Percentiles rank a stretch among this genome's conserved stretches.
Conservation (phyloP, 257 asterid genomes). For the Solanum chilense region DNA sequence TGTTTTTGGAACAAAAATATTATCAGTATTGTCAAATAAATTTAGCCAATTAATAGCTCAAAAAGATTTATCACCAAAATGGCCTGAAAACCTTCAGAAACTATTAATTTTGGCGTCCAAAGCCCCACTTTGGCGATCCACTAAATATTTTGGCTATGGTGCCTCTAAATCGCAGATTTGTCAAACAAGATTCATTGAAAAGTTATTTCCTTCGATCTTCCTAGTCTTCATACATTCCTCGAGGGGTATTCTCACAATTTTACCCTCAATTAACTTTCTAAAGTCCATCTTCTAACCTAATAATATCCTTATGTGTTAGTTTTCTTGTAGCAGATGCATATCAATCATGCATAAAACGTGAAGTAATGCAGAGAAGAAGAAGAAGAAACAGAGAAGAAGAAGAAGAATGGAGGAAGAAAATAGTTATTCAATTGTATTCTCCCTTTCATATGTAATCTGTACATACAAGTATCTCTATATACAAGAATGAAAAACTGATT, state of each 20-base stretch:
- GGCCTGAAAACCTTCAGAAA: not conserved
- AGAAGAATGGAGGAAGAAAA: too few relatives aligned
- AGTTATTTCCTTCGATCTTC: not conserved
- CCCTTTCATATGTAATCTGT: too few relatives aligned
- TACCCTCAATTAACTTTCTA: not conserved
- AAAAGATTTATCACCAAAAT: not conserved
- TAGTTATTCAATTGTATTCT: too few relatives aligned
- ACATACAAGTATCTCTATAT: too few relatives aligned
- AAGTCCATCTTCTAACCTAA: not conserved
- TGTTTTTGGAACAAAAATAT: not conserved
- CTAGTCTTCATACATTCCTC: not conserved
- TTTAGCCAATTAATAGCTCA: not conserved
- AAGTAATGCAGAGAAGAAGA: too few relatives aligned
- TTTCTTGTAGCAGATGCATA: too few relatives aligned
- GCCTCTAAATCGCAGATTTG: not conserved
- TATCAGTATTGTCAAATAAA: not conserved
- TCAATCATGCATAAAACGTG: too few relatives aligned
- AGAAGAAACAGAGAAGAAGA: too few relatives aligned
- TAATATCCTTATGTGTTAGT: not conserved
- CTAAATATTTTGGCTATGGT: not conserved
- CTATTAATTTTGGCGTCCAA: not conserved
- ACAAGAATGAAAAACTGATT: too few relatives aligned
- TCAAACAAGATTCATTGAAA: not conserved
- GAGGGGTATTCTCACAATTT: not conserved
- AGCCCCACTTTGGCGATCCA: not conserved